These are phyloP conservation scores for Datisca glomerata DNA, from an alignment of 306 rosid genomes.

Conservation along the genomic window DNA sequence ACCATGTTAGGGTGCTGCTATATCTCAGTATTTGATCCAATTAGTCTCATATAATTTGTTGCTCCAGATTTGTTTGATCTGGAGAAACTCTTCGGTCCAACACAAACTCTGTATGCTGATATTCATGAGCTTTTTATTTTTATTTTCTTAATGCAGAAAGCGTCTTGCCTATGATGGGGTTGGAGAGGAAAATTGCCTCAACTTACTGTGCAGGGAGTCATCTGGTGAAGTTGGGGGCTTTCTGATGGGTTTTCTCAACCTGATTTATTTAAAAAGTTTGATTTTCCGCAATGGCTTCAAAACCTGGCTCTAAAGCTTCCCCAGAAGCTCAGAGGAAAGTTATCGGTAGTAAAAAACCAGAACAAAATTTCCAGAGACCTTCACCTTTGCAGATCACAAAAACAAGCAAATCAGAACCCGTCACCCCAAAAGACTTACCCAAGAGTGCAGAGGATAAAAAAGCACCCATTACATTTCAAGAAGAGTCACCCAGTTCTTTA, in stretches of 20 bases:
- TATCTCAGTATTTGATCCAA: too few relatives aligned
- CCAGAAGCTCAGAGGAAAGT: constrained; percentile 16
- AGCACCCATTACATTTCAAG: constrained; percentile 4
- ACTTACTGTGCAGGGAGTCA: constrained; percentile 26
- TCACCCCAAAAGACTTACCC: constrained; percentile 17
- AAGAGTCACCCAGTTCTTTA: constrained; percentile 15
- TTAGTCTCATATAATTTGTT: too few relatives aligned
- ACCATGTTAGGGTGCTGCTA: too few relatives aligned
- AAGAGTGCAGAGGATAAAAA: constrained; percentile 18
- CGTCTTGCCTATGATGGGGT: constrained; percentile 11
- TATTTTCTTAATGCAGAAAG: constrained; percentile 10
- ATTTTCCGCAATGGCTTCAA: constrained; percentile 22
- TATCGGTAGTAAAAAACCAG: constrained; percentile 18
- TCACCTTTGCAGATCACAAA: constrained; percentile 24
- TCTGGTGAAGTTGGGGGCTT: constrained; percentile 16
- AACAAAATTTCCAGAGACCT: constrained; percentile 21
- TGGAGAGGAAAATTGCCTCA: constrained; percentile 24
- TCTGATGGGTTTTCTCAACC: constrained; percentile 18
- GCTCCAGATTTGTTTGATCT: too few relatives aligned
- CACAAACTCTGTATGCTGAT: neutral
- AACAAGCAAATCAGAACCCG: constrained; percentile 29
- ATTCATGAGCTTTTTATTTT: neutral
- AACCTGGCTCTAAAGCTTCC: constrained; percentile 22
- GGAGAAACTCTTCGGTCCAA: neutral
- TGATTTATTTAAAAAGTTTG: constrained; percentile 13